Evolutionary conservation across 2,329 filamentous ascomycete genomes (phyloP).

Genomic region (Aschersonia sp.): DNA sequence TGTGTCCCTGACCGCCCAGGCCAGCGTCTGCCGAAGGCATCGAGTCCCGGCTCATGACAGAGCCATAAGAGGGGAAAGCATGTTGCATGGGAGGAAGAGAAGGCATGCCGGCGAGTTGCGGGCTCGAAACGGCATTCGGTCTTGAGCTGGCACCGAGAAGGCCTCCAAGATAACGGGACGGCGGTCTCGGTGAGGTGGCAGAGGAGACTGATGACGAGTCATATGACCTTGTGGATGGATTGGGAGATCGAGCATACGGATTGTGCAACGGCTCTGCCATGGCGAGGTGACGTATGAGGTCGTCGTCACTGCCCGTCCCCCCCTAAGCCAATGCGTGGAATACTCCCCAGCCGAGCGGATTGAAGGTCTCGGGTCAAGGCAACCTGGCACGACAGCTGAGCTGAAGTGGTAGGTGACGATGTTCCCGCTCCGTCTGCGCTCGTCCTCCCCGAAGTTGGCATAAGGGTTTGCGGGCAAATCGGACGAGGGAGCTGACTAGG

Average conservation of each 20-base stretch:
- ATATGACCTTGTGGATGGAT: slow-evolving; percentile 46
- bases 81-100: slow-evolving; percentile 31
- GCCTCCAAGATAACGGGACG: slow-evolving; percentile 35
- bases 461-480: no score
- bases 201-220: slow-evolving; percentile 51
- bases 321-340: not conserved
- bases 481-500: no score
- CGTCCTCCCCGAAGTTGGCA: not conserved
- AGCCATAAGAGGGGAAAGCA: slow-evolving; percentile 37
- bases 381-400: not conserved
- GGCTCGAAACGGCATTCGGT: slow-evolving; percentile 30
- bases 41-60: slow-evolving; percentile 43
- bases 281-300: slow-evolving; percentile 7
- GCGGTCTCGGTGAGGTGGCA: slow-evolving; percentile 42
- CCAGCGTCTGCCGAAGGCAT: slow-evolving; percentile 44
- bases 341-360: no score
- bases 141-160: slow-evolving; percentile 38
- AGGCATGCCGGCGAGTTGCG: slow-evolving; percentile 39
- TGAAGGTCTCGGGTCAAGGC: no score
- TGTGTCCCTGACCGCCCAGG: slow-evolving; percentile 34
- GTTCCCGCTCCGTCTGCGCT: not conserved
- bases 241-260: slow-evolving; percentile 45
- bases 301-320: not conserved
- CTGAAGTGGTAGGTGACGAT: not conserved
- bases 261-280: slow-evolving; percentile 43